Base-by-base conservation (phyloP, 1,284 basidiomycete genomes). In the Melampsora medusae region DNA sequence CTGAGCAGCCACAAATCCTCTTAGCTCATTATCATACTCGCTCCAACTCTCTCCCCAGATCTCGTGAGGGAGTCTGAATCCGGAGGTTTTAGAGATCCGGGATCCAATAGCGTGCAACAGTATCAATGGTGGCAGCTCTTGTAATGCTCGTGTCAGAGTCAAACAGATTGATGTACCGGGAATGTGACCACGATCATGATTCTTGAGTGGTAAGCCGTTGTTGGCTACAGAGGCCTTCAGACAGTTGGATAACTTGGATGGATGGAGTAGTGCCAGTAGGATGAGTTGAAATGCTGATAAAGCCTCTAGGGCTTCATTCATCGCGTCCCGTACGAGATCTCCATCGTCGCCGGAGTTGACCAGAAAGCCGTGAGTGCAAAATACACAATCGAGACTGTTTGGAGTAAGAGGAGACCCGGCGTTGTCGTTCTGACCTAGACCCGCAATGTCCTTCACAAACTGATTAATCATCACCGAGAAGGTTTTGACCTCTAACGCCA, bases 281-380 rank as follows among this genome's bases (percentile, higher is more conserved):
- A 73, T 64, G 9, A 73, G 53, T 46, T 67, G 71, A 42, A 73
- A 61, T 46, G 71, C 61, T 10, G 71, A 73, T 33, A 73, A 66
- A 53, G 71, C 71, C 35, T 73, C 71, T 28, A 73, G 56, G 17
- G 71, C 71, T 59, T 73, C 71, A 25, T 73, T 73, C 71, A 73
- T 73, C 2, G 71, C 71, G 17, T 73, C 71, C 19, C 64, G 28
- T 16, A 73, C 71, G 9, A 73, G 42, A 66, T 73, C 71, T 2
- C 64, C 71, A 25, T 67, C 62, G 65, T 60, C 64, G n/a, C 31
- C 62, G 3, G 61, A 35, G n/a, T 56, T 56, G 35, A 65, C 48
- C 64, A 56, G 56, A 59, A 73, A 73, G 17, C 71, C 71, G 19
- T 66, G 71, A 5, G 28, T 28, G 22, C 71, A 73, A 48, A 73